Evolutionary conservation across 768 basidiomycete species (phyloP).

Genomic region (Termitomyces sp.): DNA sequence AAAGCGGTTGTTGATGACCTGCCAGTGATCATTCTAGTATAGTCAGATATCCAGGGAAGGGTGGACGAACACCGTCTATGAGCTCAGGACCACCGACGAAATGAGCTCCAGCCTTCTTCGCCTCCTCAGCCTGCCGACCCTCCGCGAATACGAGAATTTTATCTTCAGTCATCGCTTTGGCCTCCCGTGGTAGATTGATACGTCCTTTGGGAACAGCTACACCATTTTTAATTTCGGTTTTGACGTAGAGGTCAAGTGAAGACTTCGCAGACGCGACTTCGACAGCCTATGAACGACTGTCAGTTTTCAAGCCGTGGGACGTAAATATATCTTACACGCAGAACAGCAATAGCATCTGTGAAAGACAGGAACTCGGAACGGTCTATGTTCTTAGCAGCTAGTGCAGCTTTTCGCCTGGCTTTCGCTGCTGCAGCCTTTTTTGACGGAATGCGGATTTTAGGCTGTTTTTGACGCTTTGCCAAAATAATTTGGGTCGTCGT

Average conservation of each 20-base stretch:
- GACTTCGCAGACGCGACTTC: slow-evolving; percentile 76
- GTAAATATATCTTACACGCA: slow-evolving; percentile 51
- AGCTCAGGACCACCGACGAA: slow-evolving; percentile 90
- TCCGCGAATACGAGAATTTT: slow-evolving; percentile 93
- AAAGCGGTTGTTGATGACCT: slow-evolving; percentile 75
- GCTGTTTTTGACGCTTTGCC: slow-evolving; percentile 45
- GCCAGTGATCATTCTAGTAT: slow-evolving; percentile 1
- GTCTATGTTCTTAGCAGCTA: slow-evolving; percentile 52
- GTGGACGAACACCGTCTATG: slow-evolving; percentile 70
- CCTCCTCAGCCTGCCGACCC: slow-evolving; percentile 76
- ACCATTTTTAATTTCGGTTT: slow-evolving; percentile 76
- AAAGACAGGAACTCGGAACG: slow-evolving; percentile 66
- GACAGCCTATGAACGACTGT: slow-evolving; percentile 54
- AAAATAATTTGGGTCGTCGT: slow-evolving; percentile 45
- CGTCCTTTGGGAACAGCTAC: slow-evolving; percentile 87
- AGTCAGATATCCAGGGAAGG: neutral
- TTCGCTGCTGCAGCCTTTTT: slow-evolving; percentile 72
- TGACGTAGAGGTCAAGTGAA: slow-evolving; percentile 77
- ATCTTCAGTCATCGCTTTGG: slow-evolving; percentile 66
- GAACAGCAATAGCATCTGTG: slow-evolving; percentile 60
- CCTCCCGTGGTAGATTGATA: slow-evolving; percentile 78
- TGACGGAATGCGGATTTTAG: slow-evolving; percentile 54
- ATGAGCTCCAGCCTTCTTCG: slow-evolving; percentile 83
- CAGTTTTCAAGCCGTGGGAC: neutral
- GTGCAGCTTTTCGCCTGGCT: slow-evolving; percentile 52